A percentile compares a stretch with the other conserved stretches of the same genome.
Conservation (phyloP, 257 asterid species). For the Parsonsia alboflavescens region DNA sequence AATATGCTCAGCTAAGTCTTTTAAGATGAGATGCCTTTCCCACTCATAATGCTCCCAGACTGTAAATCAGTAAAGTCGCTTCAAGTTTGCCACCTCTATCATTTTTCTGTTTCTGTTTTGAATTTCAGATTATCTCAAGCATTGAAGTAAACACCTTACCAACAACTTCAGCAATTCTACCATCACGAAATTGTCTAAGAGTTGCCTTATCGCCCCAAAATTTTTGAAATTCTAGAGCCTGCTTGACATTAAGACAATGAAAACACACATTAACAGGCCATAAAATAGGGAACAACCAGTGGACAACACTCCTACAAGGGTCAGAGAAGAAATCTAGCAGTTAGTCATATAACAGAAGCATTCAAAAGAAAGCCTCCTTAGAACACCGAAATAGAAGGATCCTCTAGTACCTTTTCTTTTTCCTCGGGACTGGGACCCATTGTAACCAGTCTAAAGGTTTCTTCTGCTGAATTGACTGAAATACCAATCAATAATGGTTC, state of each 20-base stretch:
- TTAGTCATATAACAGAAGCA: constrained; percentile 6
- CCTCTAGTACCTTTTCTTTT: constrained; percentile 61
- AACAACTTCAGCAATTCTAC: constrained; percentile 90
- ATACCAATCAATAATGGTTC: constrained; percentile 75
- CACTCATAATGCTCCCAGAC: constrained; percentile 84
- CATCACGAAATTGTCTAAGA: constrained; percentile 84
- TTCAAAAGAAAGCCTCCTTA: background rate
- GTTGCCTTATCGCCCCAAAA: constrained; percentile 98
- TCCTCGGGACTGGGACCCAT: constrained; percentile 98
- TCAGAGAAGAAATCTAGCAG: too few species aligned
- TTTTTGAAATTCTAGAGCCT: constrained; percentile 87
- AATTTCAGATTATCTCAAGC: constrained; percentile 8
- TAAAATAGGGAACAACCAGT: background rate
- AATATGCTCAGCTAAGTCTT: constrained; percentile 71
- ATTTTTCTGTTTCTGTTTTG: background rate
- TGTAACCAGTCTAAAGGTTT: constrained; percentile 69
- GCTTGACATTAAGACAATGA: constrained; percentile 10
- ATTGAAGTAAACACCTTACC: constrained; percentile 45
- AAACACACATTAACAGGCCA: constrained; percentile 10
- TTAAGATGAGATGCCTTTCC: constrained; percentile 81
- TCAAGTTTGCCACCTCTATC: background rate
- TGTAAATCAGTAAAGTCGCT: constrained; percentile 23
- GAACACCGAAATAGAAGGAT: background rate
- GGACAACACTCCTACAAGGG: background rate
- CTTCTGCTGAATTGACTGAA: constrained; percentile 57